Evolutionary conservation across 805 yeast species (phyloP).

Genomic region (Saccharomycopsis sp.): DNA sequence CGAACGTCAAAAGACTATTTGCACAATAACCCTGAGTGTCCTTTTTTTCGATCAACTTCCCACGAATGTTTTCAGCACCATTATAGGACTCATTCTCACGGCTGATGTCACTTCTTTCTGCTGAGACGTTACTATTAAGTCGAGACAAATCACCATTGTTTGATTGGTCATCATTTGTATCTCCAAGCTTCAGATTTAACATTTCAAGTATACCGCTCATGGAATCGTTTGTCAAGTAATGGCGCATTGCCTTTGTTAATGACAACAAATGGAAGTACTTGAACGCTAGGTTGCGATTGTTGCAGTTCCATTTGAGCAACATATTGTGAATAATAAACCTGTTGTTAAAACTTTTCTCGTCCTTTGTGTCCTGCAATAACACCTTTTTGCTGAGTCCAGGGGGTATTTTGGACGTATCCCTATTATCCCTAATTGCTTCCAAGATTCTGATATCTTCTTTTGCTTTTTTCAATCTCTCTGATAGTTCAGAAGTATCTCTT

Average conservation of each 20-base stretch:
- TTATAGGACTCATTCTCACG: slow-evolving; percentile 1
- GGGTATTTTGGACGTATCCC: background rate
- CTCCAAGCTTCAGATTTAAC: slow-evolving; percentile 31
- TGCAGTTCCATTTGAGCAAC: slow-evolving; percentile 73
- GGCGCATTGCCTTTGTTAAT: slow-evolving; percentile 36
- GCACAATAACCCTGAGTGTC: slow-evolving; percentile 22
- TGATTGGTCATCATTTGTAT: slow-evolving; percentile 2
- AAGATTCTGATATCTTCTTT: slow-evolving; percentile 9
- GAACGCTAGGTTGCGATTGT: slow-evolving; percentile 54
- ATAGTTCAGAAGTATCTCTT: slow-evolving; percentile 2
- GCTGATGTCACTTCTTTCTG: slow-evolving; percentile 7
- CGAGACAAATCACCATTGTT: slow-evolving; percentile 1
- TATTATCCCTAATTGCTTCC: background rate
- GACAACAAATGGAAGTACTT: slow-evolving; percentile 49
- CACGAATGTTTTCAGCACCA: background rate
- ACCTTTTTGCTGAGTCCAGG: background rate
- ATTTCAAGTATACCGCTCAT: slow-evolving; percentile 45
- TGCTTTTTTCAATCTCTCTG: slow-evolving; percentile 12
- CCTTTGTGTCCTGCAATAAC: background rate
- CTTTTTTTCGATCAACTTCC: slow-evolving; percentile 1
- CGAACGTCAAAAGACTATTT: slow-evolving; percentile 39
- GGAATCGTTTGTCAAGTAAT: slow-evolving; percentile 42
- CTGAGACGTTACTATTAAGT: background rate
- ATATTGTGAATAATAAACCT: slow-evolving; percentile 67
- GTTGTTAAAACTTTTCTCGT: slow-evolving; percentile 43